These are phyloP conservation scores for Solanum paucissectum DNA, from an alignment of 257 asterid species.

Conservation along the genomic window DNA sequence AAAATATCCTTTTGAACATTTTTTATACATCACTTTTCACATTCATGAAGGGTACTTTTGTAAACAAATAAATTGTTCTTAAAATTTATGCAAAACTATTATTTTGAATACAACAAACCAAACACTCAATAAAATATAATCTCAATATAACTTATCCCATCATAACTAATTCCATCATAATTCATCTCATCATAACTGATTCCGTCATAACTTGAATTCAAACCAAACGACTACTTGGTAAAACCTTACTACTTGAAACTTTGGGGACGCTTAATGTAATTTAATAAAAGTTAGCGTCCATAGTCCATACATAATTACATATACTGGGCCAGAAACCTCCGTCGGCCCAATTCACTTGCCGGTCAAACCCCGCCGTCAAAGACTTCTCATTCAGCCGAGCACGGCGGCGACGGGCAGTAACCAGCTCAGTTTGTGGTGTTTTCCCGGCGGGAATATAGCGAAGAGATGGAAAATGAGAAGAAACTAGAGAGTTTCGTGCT, in stretches of 20 bases:
- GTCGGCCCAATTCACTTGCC: not conserved
- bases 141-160: too few species aligned
- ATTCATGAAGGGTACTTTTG: too few species aligned
- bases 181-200: too few species aligned
- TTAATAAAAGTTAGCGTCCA: not conserved
- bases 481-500: constrained; percentile 60
- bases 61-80: too few species aligned
- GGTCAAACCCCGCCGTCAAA: not conserved
- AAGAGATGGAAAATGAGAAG: constrained; percentile 32
- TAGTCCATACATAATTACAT: not conserved
- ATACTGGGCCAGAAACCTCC: not conserved
- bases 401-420: not conserved
- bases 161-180: too few species aligned
- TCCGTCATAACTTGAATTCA: too few species aligned
- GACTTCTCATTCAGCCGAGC: not conserved
- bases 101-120: too few species aligned
- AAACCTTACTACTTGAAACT: not conserved
- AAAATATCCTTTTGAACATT: too few species aligned
- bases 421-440: not conserved
- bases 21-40: too few species aligned
- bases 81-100: too few species aligned
- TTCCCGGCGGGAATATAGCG: not conserved
- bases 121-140: too few species aligned
- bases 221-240: not conserved
- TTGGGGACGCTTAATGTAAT: not conserved